Evolutionary conservation across 2,329 filamentous ascomycete species (phyloP).

Genomic region (Xylariaceae sp.): DNA sequence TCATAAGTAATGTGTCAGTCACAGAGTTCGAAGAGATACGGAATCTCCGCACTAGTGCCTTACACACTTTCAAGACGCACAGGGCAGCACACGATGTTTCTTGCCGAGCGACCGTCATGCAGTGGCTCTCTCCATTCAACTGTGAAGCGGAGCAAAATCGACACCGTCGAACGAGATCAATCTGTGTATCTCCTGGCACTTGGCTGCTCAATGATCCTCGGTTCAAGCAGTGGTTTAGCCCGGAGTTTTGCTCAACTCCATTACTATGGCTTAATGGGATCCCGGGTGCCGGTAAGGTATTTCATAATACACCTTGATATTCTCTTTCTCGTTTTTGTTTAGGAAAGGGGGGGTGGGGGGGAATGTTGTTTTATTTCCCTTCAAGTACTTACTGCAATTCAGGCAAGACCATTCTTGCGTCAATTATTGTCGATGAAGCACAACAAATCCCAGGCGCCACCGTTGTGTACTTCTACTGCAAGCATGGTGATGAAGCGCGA

Average conservation of each 20-base stretch:
- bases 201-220: conserved; percentile 40
- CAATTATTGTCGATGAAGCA: conserved; percentile 44
- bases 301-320: neutral
- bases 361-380: too few relatives aligned
- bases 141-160: conserved; percentile 17
- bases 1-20: conserved; percentile 40
- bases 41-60: conserved; percentile 24
- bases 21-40: conserved; percentile 37
- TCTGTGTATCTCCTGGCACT: conserved; percentile 29
- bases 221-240: conserved; percentile 36
- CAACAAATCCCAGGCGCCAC: conserved; percentile 20
- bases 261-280: conserved; percentile 48
- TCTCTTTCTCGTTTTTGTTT: too few relatives aligned
- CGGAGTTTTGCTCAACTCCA: conserved; percentile 28
- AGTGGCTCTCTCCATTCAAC: conserved; percentile 30
- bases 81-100: conserved; percentile 26
- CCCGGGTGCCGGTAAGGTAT: conserved; percentile 45
- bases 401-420: conserved; percentile 44
- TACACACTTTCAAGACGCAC: conserved; percentile 26
- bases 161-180: conserved; percentile 18
- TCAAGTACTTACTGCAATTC: conserved; percentile 1
- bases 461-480: conserved; percentile 49
- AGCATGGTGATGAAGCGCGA: conserved; percentile 38
- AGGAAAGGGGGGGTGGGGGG: too few relatives aligned
- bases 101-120: conserved; percentile 12